These are phyloP conservation scores for Pythium rhizo-oryzae DNA, from an alignment of 352 stramenopile genomes.

Conservation along the genomic window DNA sequence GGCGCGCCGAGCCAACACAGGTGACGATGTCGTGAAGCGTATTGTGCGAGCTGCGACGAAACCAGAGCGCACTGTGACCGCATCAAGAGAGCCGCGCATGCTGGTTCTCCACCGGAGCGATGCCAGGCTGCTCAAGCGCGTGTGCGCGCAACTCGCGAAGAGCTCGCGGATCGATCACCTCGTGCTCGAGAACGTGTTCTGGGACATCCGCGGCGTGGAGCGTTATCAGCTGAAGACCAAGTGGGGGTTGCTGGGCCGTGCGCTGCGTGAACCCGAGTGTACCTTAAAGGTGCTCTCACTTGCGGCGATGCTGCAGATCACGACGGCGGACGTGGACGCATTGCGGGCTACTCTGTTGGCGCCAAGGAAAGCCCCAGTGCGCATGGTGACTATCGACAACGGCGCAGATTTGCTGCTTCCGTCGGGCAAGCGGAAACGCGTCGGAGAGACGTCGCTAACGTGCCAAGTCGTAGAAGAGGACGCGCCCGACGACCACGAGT, in stretches of 20 bases:
- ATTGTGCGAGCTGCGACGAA: neutral
- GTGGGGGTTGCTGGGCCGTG: slow-evolving; percentile 1
- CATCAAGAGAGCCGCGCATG: slow-evolving; percentile 1
- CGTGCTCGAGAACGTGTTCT: slow-evolving; percentile 7
- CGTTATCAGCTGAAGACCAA: neutral
- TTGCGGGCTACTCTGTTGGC: neutral
- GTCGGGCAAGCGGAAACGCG: neutral
- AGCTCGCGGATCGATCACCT: slow-evolving; percentile 11
- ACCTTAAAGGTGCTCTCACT: slow-evolving; percentile 7
- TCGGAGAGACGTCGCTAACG: neutral
- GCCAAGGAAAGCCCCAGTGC: neutral
- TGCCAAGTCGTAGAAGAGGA: slow-evolving; percentile 5
- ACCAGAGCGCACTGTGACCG: neutral
- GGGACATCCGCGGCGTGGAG: neutral
- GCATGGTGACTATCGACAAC: neutral
- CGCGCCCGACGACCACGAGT: neutral
- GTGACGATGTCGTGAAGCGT: neutral
- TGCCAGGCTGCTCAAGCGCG: neutral
- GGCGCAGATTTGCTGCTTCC: neutral
- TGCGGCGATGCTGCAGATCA: slow-evolving; percentile 13
- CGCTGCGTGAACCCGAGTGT: slow-evolving; percentile 3
- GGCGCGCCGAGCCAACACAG: neutral
- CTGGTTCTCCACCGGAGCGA: slow-evolving; percentile 14
- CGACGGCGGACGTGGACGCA: neutral
- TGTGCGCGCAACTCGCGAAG: neutral